Evolutionary conservation across 441 rosid species (phyloP), one percentile per base, ranked within the genome.

Genomic region (Corymbia calophylla): DNA sequence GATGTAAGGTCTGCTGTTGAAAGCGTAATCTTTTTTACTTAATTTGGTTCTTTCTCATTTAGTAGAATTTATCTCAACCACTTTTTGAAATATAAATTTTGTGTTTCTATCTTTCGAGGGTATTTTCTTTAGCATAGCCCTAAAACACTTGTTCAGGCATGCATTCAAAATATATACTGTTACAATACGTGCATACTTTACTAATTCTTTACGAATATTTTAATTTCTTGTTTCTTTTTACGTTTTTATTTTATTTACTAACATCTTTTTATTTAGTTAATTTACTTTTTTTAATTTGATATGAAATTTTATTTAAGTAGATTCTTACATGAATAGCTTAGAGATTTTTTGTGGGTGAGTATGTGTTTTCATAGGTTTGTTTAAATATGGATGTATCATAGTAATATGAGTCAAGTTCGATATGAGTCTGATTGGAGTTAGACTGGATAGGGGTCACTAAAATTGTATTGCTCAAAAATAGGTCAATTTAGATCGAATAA

Each of bases 1-100:
- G 81, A 95, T 93, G 44, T 98, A 99, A 32, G 99, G 98, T 53
- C 97, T 94, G 88, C 94, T 96, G 92, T 95, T 95, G 90, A 96
- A 94, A 35, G 95, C 88, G 91, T 97, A 95, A 4, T 68, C 77
- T 31, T 5, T 68, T 68, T 68, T 32, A 66, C 77, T 68, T 68
- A 17, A 68, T 68, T 68, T 68, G 44, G 10, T 66, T 68, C 64
- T 31, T 56, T 68, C 77, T n/a, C 77, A 68, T 68, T 16, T 8
- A 68, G 77, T 17, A 68, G 44, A 68, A 68, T 68, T 31, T 32
- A 44, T 32, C 3, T 68, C 44, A 31, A 32, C 23, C 77, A 17
- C 77, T 66, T 68, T 32, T 68, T 17, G 23, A 68, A 68, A 32
- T 9, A 4, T 10, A 39, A 8, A 68, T 68, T 58, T 14, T 25